These are phyloP conservation scores for Boletus edulis DNA, from an alignment of 768 basidiomycete species.

Conservation along the genomic window DNA sequence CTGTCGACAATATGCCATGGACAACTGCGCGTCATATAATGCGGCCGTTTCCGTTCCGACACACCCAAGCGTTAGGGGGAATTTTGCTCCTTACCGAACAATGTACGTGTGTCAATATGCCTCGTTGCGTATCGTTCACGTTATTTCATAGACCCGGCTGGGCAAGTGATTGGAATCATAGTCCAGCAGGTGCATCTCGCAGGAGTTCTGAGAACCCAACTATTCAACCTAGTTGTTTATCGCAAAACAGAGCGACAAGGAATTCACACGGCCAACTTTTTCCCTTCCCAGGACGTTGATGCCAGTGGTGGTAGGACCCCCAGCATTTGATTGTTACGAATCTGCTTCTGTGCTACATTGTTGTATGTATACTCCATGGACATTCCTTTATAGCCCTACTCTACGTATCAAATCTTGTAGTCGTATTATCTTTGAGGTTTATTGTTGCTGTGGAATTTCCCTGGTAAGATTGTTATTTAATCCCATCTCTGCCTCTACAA, in stretches of 20 bases:
- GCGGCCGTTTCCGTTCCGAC: constrained; percentile 1
- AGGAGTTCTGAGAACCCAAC: neutral
- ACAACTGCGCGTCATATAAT: neutral
- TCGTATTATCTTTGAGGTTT: neutral
- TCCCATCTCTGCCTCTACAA: no score
- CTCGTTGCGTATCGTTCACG: neutral
- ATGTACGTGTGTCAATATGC: constrained; percentile 7
- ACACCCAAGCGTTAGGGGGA: neutral
- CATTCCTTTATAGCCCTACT: constrained; percentile 13
- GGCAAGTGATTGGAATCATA: constrained; percentile 22
- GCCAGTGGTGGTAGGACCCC: constrained; percentile 2
- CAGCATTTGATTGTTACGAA: constrained; percentile 3
- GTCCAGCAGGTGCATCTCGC: constrained; percentile 8
- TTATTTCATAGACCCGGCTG: constrained; percentile 6
- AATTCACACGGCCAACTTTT: constrained; percentile 3
- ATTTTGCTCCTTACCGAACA: constrained; percentile 4
- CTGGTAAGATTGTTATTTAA: no score
- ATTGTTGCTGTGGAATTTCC: neutral
- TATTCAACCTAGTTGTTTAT: constrained; percentile 1
- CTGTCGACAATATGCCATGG: neutral
- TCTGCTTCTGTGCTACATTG: neutral
- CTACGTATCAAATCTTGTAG: constrained; percentile 11
- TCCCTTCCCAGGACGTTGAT: constrained; percentile 17
- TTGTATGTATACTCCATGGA: neutral
- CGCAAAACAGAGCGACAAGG: constrained; percentile 3